A percentile compares a stretch with the other conserved stretches of the same genome.
Conservation (phyloP, 1,284 basidiomycete genomes). For the Gastroboletus turbinatus region DNA sequence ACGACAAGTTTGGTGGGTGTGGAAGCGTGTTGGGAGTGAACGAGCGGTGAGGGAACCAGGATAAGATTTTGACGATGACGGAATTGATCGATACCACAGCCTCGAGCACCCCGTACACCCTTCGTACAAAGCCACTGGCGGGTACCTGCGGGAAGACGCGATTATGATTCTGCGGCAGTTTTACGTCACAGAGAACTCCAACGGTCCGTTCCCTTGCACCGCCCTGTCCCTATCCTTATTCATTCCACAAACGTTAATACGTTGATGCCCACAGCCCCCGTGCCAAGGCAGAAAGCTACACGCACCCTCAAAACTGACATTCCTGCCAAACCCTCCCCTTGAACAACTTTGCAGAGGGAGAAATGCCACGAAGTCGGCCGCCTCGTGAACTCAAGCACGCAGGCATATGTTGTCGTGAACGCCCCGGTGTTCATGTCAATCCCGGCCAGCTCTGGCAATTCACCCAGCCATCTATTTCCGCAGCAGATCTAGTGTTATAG, state of each 20-base stretch:
- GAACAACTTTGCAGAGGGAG: not conserved
- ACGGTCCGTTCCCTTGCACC: constrained; percentile 57
- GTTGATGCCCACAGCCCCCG: constrained; percentile 55
- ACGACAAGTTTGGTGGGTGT: constrained; percentile 97
- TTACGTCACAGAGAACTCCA: constrained; percentile 93
- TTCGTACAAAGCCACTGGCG: constrained; percentile 76
- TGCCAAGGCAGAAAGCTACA: constrained; percentile 72
- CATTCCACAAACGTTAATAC: constrained; percentile 9
- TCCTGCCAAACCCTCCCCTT: constrained; percentile 11
- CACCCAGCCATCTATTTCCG: not conserved
- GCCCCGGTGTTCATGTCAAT: constrained; percentile 1
- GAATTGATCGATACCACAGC: constrained; percentile 36
- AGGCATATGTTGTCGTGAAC: not conserved
- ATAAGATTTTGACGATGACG: constrained; percentile 4
- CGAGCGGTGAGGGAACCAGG: constrained; percentile 51
- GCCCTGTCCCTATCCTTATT: constrained; percentile 6
- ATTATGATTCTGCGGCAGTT: constrained; percentile 94
- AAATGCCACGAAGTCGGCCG: not conserved
- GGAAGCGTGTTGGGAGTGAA: constrained; percentile 93
- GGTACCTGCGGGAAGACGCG: constrained; percentile 88
- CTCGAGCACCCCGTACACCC: constrained; percentile 70
- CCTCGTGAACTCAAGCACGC: not conserved
- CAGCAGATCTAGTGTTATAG: not conserved
- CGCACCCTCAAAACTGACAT: constrained; percentile 77
- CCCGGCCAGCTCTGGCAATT: not conserved